Percentiles rank a stretch among this genome's conserved stretches.
These are phyloP conservation scores for Haematococcus lacustris DNA, from an alignment of 139 green algal genomes.

Conservation along the genomic window DNA sequence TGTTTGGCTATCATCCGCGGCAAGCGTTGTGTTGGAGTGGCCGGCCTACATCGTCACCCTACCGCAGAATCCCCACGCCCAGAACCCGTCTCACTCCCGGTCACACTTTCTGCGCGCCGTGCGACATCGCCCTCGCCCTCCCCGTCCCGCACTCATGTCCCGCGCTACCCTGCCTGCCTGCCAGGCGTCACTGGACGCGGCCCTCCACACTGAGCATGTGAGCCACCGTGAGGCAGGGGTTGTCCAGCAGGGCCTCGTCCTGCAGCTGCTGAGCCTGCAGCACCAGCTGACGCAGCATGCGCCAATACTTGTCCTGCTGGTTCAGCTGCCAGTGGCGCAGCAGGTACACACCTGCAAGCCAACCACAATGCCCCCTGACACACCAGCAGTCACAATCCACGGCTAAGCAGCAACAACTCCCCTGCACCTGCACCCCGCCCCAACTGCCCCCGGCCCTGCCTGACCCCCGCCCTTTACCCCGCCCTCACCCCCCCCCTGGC, in stretches of 20 bases:
- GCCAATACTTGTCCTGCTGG: conserved; percentile 50
- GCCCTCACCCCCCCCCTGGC: no score
- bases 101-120: no score
- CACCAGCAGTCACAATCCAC: not conserved
- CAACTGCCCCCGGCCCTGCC: no score
- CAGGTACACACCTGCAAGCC: conserved; percentile 32
- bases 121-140: no score
- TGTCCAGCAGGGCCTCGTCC: conserved; percentile 61
- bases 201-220: conserved; percentile 24
- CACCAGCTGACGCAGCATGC: conserved; percentile 47
- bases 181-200: not conserved
- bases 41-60: no score
- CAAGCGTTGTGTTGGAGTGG: no score
- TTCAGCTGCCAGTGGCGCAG: conserved; percentile 45
- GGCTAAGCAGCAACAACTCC: not conserved
- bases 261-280: conserved; percentile 48
- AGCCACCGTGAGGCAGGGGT: conserved; percentile 55
- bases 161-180: not conserved
- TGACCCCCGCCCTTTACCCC: no score
- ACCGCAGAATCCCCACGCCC: no score
- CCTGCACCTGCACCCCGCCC: not conserved
- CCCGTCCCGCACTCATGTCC: no score
- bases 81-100: no score
- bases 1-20: no score
- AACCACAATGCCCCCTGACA: not conserved